Evolutionary conservation across 106 monocot genomes (phyloP).

Genomic region (Acorus gramineus): DNA sequence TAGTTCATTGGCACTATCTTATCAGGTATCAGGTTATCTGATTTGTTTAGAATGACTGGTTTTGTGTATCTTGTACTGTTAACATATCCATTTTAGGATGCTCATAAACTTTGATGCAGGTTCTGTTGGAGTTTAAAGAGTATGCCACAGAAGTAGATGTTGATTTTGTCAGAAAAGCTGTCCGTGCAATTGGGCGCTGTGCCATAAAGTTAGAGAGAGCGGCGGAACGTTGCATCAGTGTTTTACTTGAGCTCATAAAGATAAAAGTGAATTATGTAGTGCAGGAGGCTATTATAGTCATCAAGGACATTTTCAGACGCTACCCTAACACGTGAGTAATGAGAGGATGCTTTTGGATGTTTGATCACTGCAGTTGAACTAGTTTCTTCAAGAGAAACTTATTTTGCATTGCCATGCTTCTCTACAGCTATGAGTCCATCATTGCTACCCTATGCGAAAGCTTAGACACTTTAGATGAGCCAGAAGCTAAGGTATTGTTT

Average conservation of each 20-base stretch:
- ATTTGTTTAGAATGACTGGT: too few relatives aligned
- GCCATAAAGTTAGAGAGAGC: conserved; percentile 98
- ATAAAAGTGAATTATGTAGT: conserved; percentile 99
- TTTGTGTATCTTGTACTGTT: too few relatives aligned
- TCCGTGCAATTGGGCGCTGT: conserved; percentile 98
- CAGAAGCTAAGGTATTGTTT: conserved; percentile 86
- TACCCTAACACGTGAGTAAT: conserved; percentile 90
- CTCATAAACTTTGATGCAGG: conserved; percentile 33
- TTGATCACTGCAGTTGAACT: too few relatives aligned
- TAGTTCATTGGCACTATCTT: too few relatives aligned
- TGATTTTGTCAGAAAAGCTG: conserved; percentile 98
- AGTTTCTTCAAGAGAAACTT: not conserved
- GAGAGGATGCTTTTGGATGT: too few relatives aligned
- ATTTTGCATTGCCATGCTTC: not conserved
- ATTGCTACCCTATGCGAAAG: conserved; percentile 99
- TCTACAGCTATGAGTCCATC: conserved; percentile 89
- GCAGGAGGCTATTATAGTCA: conserved; percentile 98
- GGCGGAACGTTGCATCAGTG: conserved; percentile 95
- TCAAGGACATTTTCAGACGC: conserved; percentile 98
- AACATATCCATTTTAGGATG: too few relatives aligned
- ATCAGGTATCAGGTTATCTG: too few relatives aligned
- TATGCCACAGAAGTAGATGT: conserved; percentile 99
- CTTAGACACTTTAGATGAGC: conserved; percentile 95
- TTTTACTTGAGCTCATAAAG: conserved; percentile 98
- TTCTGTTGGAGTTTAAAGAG: conserved; percentile 97